Base-by-base conservation (phyloP, 1,139 yeast species). In the Wickerhamiella pararugosa region DNA sequence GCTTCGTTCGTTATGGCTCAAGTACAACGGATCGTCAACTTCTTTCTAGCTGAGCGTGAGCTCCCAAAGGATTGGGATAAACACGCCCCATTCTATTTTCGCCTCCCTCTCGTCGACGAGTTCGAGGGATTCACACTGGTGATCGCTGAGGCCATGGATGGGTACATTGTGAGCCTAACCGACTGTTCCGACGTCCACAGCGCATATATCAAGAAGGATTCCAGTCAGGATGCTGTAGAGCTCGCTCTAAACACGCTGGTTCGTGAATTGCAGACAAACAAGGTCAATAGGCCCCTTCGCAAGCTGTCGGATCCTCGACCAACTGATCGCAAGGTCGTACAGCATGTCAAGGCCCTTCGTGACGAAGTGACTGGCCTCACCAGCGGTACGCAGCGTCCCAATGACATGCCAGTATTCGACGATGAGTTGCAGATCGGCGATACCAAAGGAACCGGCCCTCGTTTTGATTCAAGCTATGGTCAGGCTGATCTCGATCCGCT, bases 291-390 rank as follows among this genome's bases (percentile, higher is more conserved):
- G n/a, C 43, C 30, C 32, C 39, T 28, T 31, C 37, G 39, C 32
- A 33, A 26, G 37, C 38, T 35, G 39, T 26, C 38, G 5, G 25
- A 29, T 27, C 39, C 39, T 25, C 26, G 8, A 6, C 34, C 26
- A 6, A 7, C 25, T 6, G 34, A 32, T 25, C 34, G 34, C 6
- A 25, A 10, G 7, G 34, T 25, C 7, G 21, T 6, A 25, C 26
- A 15, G 6, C 26, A 25, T 9, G 34, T 25, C 7, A 32, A 25
- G 26, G 25, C 21, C 21, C 11, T 32, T 15, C 26, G 21, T 32
- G 57, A 53, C n/a, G 46, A 47, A 15, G 21, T 15, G 21, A 15
- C 21, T 15, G 21, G 21, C 21, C 21, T 15, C 21, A 15, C 21
- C 21, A 15, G 3, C 2, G 21, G 21, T 15, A 15, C 21, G 21